These are phyloP conservation scores for Mycena albidolilacea DNA, from an alignment of 768 basidiomycete genomes.

Conservation along the genomic window DNA sequence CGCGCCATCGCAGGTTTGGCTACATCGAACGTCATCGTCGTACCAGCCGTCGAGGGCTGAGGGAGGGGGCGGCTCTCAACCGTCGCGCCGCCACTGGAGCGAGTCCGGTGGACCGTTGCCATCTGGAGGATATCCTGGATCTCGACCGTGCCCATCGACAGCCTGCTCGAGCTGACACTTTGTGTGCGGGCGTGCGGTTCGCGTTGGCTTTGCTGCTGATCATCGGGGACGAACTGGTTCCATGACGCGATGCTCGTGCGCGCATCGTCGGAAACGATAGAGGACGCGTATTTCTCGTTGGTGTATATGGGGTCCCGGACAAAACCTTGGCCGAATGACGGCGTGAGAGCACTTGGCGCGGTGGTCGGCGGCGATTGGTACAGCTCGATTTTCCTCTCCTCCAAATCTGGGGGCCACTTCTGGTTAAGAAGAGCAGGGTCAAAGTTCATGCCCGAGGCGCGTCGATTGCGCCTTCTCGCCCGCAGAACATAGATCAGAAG, in stretches of 20 bases:
- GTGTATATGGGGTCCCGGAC: constrained; percentile 56
- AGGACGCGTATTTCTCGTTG: constrained; percentile 47
- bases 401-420: constrained; percentile 32
- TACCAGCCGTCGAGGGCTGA: constrained; percentile 34
- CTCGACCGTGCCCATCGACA: constrained; percentile 58
- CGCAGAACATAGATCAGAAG: constrained; percentile 61
- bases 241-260: constrained; percentile 53
- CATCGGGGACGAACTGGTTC: constrained; percentile 44
- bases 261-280: constrained; percentile 42
- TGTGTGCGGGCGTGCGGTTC: not conserved
- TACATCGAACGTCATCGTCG: constrained; percentile 30
- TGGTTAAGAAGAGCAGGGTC: constrained; percentile 46
- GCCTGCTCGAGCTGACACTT: constrained; percentile 40
- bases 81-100: constrained; percentile 27
- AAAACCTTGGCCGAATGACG: constrained; percentile 31
- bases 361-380: constrained; percentile 17
- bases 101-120: constrained; percentile 56
- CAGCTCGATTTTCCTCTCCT: constrained; percentile 25
- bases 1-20: constrained; percentile 35
- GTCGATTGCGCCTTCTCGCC: constrained; percentile 53
- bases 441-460: constrained; percentile 38
- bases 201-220: constrained; percentile 26
- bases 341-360: constrained; percentile 22
- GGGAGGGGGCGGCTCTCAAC: constrained; percentile 33
- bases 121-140: constrained; percentile 71